Conservation (phyloP, 129 eudicot genomes). For the Lactuca sativa region DNA sequence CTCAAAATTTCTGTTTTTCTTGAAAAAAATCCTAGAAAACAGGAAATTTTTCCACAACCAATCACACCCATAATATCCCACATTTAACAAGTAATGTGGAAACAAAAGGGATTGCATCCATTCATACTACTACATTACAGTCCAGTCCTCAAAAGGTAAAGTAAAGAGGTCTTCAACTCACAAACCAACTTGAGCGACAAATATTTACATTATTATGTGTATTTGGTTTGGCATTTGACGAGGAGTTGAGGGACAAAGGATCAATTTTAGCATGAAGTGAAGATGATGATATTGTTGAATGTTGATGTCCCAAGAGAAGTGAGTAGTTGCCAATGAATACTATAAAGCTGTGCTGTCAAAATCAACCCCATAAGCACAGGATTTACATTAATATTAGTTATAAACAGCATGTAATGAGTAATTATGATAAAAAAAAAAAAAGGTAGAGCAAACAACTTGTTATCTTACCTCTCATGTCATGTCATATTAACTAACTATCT, state of each 20-base stretch:
- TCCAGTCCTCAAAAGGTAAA: background rate
- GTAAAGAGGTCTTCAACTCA: background rate
- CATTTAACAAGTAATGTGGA: no score
- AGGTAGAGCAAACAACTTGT: background rate
- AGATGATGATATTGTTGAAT: background rate
- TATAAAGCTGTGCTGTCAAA: conserved; percentile 4
- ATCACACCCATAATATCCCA: no score
- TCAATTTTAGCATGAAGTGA: no score
- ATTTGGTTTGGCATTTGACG: background rate
- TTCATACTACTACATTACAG: background rate
- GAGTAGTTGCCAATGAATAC: background rate
- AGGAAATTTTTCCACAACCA: no score
- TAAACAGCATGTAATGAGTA: background rate
- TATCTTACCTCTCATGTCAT: conserved; percentile 29
- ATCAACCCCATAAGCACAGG: background rate
- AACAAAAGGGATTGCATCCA: no score
- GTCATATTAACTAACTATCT: conserved; percentile 51
- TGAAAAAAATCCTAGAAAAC: no score
- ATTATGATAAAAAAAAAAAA: background rate
- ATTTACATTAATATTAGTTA: background rate
- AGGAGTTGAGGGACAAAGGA: background rate
- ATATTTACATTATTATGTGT: no score
- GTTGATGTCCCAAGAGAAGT: background rate
- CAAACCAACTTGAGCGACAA: background rate
- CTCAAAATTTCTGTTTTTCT: no score